These are phyloP conservation scores for Aspergillus latus DNA, from an alignment of 2,329 filamentous ascomycete species.

Conservation along the genomic window DNA sequence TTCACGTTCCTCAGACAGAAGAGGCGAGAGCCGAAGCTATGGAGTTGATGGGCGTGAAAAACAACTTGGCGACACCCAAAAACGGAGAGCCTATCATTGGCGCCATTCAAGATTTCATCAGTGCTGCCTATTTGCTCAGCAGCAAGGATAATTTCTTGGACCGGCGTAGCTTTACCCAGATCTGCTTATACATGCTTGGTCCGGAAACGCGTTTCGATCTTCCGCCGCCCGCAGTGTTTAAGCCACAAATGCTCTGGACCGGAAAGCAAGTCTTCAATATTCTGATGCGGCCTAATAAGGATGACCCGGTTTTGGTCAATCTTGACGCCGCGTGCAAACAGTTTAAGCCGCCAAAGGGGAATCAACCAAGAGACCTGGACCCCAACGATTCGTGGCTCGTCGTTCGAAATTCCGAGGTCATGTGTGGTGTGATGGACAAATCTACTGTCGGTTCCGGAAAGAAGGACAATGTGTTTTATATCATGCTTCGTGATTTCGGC, in stretches of 20 bases:
- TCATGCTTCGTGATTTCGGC: conserved; percentile 92
- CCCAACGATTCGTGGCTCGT: conserved; percentile 88
- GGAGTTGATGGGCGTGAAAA: conserved; percentile 95
- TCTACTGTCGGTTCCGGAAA: conserved; percentile 95
- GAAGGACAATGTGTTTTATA: conserved; percentile 96
- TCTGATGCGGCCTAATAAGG: conserved; percentile 81
- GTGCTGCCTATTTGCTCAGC: conserved; percentile 85
- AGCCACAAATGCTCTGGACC: conserved; percentile 87
- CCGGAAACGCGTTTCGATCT: conserved; percentile 75
- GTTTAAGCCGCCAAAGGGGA: conserved; percentile 49
- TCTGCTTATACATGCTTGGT: conserved; percentile 93
- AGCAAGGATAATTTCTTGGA: conserved; percentile 93
- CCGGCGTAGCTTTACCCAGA: conserved; percentile 80
- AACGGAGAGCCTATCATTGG: conserved; percentile 98
- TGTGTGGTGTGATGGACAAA: conserved; percentile 98
- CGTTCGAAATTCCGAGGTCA: conserved; percentile 92
- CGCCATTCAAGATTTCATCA: conserved; percentile 99
- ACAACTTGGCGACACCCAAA: conserved; percentile 93
- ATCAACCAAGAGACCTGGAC: conserved; percentile 61
- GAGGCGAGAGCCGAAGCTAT: conserved; percentile 94
- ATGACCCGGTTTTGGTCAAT: conserved; percentile 82
- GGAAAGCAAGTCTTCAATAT: conserved; percentile 96
- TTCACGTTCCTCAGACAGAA: conserved; percentile 96
- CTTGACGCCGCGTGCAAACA: conserved; percentile 89
- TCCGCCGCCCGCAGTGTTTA: conserved; percentile 81